Conservation (phyloP, 108 stramenopile species). For the Nitzschia sp. region DNA sequence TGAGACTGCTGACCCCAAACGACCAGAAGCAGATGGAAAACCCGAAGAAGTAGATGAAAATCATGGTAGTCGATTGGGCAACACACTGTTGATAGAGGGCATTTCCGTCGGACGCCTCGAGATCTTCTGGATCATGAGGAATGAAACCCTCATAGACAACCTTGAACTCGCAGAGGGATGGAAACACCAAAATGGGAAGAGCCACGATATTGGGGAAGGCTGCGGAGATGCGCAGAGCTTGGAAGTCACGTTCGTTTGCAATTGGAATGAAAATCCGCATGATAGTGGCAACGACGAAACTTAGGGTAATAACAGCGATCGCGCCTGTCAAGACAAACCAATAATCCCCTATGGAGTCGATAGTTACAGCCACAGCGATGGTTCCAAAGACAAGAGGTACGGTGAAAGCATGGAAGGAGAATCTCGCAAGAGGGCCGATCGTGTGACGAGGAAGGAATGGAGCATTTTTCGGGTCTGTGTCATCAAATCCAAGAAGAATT, state of each 20-base stretch:
- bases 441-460: conserved; percentile 49
- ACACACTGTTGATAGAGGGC: conserved; percentile 33
- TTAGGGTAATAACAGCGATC: conserved; percentile 39
- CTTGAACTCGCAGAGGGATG: conserved; percentile 63
- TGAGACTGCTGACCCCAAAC: conserved; percentile 49
- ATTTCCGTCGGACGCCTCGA: background rate
- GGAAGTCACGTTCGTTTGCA: conserved; percentile 29
- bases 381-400: conserved; percentile 55
- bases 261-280: conserved; percentile 25
- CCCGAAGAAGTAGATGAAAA: conserved; percentile 68
- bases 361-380: conserved; percentile 46
- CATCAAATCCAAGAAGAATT: background rate
- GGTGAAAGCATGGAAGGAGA: conserved; percentile 52
- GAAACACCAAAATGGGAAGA: conserved; percentile 69
- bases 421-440: conserved; percentile 47
- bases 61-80: conserved; percentile 54
- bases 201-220: conserved; percentile 73
- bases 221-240: conserved; percentile 52
- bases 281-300: conserved; percentile 50
- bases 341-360: conserved; percentile 42
- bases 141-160: conserved; percentile 51
- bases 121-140: background rate
- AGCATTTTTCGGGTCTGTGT: conserved; percentile 30
- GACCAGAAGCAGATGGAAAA: conserved; percentile 61
- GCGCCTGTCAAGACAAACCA: conserved; percentile 59